Evolutionary conservation across 345 rosid species (phyloP), one percentile per base, ranked within the genome.

Genomic region (Cardamine chenopodiifolia): DNA sequence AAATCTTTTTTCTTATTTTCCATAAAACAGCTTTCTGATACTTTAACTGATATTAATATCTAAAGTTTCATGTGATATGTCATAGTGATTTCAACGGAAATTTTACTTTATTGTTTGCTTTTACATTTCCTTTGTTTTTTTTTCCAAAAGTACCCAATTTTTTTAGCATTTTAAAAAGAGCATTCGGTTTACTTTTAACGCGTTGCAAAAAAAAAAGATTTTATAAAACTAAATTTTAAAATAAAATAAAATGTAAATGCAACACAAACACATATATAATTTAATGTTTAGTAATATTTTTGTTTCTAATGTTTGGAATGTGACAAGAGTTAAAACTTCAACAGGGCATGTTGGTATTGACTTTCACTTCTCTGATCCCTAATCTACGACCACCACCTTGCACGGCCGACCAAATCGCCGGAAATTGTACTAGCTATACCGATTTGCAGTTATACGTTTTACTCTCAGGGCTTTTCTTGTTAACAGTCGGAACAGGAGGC

Each of bases 321-420:
- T 60, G 23, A 67, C 47, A 59, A 49, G 62, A 53, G 23, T 47
- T 3, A 9, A 50, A 61, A 31, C 29, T 62, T 67, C 11, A 17
- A 45, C 82, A 94, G 96, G 98, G 98, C 58, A 91, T 91, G 96
- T 6, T 75, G 62, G 75, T 55, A 0, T 31, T 91, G 71, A 94
- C 97, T 1, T 78, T 87, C 22, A 88, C 93, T 9, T 90, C 98
- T 23, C 72, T 91, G 88, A 18, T 86, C 22, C 91, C 89, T 6
- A n/a, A 52, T n/a, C 84, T 94, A 28, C 97, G 81, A 28, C 96
- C 98, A 31, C 82, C 86, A 1, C 74, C 85, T 48, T 89, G 96
- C 79, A 29, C 66, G 7, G 29, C 11, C 5, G 63, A 59, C 31
- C 78, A 20, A 25, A 28, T 23, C 20, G 6, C 48, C 5, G 74